Conservation (phyloP, 2,329 filamentous ascomycete species). For the Stagonosporopsis rhizophila region DNA sequence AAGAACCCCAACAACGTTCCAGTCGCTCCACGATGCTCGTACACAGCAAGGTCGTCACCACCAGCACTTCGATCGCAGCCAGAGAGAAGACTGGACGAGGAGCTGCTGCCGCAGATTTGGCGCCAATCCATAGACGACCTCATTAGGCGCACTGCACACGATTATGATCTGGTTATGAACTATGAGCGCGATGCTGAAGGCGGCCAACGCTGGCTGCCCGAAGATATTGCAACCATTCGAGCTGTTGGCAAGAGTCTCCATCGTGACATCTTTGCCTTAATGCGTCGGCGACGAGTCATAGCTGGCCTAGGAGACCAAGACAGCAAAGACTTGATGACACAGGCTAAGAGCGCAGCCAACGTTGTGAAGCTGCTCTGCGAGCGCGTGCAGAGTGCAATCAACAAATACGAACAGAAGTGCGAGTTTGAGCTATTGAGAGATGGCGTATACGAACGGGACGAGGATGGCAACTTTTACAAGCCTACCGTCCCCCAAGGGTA, state of each 20-base stretch:
- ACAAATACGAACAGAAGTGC: constrained; percentile 14
- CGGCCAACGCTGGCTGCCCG: constrained; percentile 28
- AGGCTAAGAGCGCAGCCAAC: constrained; percentile 9
- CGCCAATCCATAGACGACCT: constrained; percentile 17
- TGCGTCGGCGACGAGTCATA: constrained; percentile 6
- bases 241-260: constrained; percentile 21
- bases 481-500: background rate
- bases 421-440: constrained; percentile 8
- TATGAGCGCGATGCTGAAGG: constrained; percentile 23
- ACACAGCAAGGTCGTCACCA: background rate
- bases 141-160: constrained; percentile 24
- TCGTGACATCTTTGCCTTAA: constrained; percentile 14
- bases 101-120: constrained; percentile 17
- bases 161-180: constrained; percentile 29
- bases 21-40: background rate
- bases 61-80: background rate
- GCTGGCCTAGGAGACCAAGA: constrained; percentile 6
- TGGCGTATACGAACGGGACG: constrained; percentile 9
- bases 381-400: constrained; percentile 12
- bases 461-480: constrained; percentile 16
- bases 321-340: constrained; percentile 3
- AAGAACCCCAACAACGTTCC: constrained; percentile 8
- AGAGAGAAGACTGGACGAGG: background rate
- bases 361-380: constrained; percentile 9
- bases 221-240: constrained; percentile 20